These are phyloP conservation scores for Edaphochlamys debaryana DNA, from an alignment of 139 green algal species.

Conservation along the genomic window DNA sequence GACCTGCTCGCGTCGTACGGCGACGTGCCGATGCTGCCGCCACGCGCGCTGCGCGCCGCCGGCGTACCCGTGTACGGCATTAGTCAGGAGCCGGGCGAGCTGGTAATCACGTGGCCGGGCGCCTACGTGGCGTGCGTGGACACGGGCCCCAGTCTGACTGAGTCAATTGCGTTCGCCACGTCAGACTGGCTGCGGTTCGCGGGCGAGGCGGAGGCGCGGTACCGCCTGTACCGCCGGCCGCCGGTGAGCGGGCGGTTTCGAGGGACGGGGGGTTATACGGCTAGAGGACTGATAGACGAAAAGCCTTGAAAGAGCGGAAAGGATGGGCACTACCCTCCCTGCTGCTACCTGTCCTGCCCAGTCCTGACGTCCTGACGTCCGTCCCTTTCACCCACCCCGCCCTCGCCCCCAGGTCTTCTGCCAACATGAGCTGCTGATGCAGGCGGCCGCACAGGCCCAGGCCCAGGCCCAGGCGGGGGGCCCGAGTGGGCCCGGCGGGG, in stretches of 20 bases:
- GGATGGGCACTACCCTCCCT: too few relatives aligned
- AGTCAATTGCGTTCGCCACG: conserved; percentile 85
- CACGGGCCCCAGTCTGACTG: conserved; percentile 78
- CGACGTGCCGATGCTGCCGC: conserved; percentile 76
- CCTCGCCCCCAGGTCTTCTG: conserved; percentile 64
- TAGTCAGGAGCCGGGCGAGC: conserved; percentile 75
- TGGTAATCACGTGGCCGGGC: conserved; percentile 87
- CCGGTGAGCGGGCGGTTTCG: conserved; percentile 27
- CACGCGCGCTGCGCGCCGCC: conserved; percentile 54
- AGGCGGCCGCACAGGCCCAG: conserved; percentile 9
- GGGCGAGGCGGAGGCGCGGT: conserved; percentile 48
- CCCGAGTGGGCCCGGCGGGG: too few relatives aligned
- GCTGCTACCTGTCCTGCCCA: too few relatives aligned
- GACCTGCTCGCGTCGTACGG: conserved; percentile 78
- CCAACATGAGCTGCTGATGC: conserved; percentile 75
- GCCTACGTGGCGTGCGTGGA: conserved; percentile 82
- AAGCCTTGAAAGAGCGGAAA: too few relatives aligned
- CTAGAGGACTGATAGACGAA: too few relatives aligned
- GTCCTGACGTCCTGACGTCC: too few relatives aligned
- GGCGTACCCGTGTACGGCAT: conserved; percentile 66
- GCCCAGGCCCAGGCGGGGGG: too few relatives aligned
- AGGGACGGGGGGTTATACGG: too few relatives aligned
- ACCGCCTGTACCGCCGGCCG: conserved; percentile 58
- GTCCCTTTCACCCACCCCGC: too few relatives aligned
- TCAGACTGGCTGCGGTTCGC: conserved; percentile 85